A percentile compares a stretch with the other conserved stretches of the same genome.
Evolutionary conservation across 805 yeast species (phyloP).

Genomic region (Nakazawaea laoshanensis): DNA sequence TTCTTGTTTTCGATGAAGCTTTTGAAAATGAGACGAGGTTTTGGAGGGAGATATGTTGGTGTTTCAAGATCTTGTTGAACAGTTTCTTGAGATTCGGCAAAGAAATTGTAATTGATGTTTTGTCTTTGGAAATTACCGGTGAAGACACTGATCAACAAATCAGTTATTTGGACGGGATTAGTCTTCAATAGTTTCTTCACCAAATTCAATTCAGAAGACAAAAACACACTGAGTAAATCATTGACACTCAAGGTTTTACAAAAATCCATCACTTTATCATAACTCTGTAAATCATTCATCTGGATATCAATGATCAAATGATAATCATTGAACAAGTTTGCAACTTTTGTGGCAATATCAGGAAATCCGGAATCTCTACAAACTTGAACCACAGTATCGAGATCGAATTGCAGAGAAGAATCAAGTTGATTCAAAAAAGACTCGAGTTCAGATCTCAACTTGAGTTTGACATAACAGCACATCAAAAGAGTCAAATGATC

Average conservation of each 20-base stretch:
- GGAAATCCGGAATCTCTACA: constrained; percentile 67
- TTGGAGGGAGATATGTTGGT: constrained; percentile 86
- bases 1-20: constrained; percentile 80
- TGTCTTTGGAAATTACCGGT: constrained; percentile 71
- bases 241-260: constrained; percentile 64
- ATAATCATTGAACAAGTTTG: constrained; percentile 66
- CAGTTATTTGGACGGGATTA: constrained; percentile 76
- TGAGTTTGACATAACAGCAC: constrained; percentile 74
- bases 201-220: constrained; percentile 33
- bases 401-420: constrained; percentile 44
- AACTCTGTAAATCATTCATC: constrained; percentile 55
- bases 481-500: constrained; percentile 79
- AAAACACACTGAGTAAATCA: constrained; percentile 66
- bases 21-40: constrained; percentile 79
- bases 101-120: constrained; percentile 14
- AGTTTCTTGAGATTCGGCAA: constrained; percentile 9
- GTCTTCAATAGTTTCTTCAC: constrained; percentile 57
- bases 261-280: constrained; percentile 52
- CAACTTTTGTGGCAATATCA: constrained; percentile 58
- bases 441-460: constrained; percentile 47
- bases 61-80: constrained; percentile 15
- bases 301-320: constrained; percentile 69
- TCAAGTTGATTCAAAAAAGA: constrained; percentile 42
- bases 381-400: constrained; percentile 56
- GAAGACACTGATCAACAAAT: constrained; percentile 74